Evolutionary conservation across 1,139 yeast genomes (phyloP).

Genomic region (Saccharomycopsis crataegensis): DNA sequence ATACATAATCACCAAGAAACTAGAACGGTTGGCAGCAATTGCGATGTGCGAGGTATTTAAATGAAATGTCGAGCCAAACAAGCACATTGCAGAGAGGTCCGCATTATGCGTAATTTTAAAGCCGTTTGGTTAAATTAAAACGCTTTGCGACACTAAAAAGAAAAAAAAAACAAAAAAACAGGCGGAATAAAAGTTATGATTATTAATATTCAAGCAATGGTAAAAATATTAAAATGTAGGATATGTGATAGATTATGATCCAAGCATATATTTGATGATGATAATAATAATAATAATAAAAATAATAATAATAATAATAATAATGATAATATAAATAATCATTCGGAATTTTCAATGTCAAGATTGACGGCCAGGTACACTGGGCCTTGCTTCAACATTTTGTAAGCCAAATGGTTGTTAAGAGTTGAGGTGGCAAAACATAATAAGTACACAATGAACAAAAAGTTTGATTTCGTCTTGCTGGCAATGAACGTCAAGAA

Average conservation of each 20-base stretch:
- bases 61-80: no score
- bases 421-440: constrained; percentile 10
- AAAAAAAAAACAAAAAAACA: no score
- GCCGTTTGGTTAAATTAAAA: background rate
- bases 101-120: background rate
- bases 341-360: background rate
- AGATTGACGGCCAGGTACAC: background rate
- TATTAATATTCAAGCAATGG: no score
- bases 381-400: background rate
- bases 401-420: constrained; percentile 5
- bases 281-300: background rate
- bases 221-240: no score
- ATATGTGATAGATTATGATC: no score
- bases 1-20: no score
- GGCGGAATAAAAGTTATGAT: no score
- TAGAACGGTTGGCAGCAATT: no score
- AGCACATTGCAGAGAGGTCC: no score
- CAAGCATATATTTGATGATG: background rate
- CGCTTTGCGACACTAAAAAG: no score
- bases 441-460: constrained; percentile 11
- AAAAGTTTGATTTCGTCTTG: constrained; percentile 16
- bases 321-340: background rate
- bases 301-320: background rate
- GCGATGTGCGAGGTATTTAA: no score
- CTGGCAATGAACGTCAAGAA: constrained; percentile 17